phyloP scores from a whole-genome alignment of 768 basidiomycete species.

The Galerina sulciceps region DNA sequence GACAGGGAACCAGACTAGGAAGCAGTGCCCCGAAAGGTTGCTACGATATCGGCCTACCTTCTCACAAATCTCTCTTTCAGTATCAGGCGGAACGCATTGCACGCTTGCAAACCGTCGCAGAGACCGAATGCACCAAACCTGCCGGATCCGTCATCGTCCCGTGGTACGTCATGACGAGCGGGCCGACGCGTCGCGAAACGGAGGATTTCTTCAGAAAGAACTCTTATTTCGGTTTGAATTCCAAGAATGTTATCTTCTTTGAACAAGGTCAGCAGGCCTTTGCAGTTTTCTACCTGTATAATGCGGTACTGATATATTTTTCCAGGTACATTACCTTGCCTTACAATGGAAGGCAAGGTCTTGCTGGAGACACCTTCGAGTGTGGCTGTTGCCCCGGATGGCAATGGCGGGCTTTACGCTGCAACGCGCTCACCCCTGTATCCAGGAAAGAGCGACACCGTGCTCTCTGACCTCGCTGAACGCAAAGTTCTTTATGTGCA shows the following conservation, averaged over 20 bases:
- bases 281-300: neutral
- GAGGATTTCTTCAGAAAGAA: slow-evolving; percentile 82
- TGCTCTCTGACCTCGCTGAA: slow-evolving; percentile 79
- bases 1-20: slow-evolving; percentile 94
- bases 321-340: slow-evolving; percentile 91
- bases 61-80: slow-evolving; percentile 93
- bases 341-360: slow-evolving; percentile 93
- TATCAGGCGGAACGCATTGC: slow-evolving; percentile 96
- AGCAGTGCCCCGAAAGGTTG: slow-evolving; percentile 95
- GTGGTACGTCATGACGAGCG: slow-evolving; percentile 99
- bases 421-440: slow-evolving; percentile 83
- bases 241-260: slow-evolving; percentile 87
- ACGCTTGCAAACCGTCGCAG: slow-evolving; percentile 80
- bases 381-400: slow-evolving; percentile 95
- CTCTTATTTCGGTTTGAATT: slow-evolving; percentile 79
- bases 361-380: slow-evolving; percentile 78
- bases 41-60: slow-evolving; percentile 95
- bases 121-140: slow-evolving; percentile 52
- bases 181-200: slow-evolving; percentile 88
- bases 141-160: slow-evolving; percentile 74
- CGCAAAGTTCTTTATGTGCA: slow-evolving; percentile 89
- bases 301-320: slow-evolving; percentile 4
- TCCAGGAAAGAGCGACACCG: slow-evolving; percentile 61
- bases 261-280: slow-evolving; percentile 76
- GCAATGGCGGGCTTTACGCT: slow-evolving; percentile 97